phyloP scores from a whole-genome alignment of 306 rosid genomes.

The Carpinus fangiana region DNA sequence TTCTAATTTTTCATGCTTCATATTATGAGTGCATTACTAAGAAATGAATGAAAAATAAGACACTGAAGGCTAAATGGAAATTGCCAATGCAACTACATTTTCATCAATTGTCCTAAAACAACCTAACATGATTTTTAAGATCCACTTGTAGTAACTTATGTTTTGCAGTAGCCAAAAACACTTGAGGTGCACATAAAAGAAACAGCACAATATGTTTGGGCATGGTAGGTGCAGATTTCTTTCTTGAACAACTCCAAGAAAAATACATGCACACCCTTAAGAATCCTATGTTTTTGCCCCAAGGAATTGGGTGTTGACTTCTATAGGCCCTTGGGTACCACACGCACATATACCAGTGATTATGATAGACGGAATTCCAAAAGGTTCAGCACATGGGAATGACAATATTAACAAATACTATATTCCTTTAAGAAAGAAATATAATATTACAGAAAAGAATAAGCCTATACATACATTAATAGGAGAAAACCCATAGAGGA shows the following conservation, averaged over 20 bases:
- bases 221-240: slow-evolving; percentile 14
- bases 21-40: not conserved
- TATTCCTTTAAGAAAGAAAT: no score
- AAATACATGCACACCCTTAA: not conserved
- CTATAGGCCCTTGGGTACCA: not conserved
- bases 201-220: not conserved
- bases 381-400: not conserved
- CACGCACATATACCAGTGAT: not conserved
- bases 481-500: not conserved
- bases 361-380: not conserved
- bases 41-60: not conserved
- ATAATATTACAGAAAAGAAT: not conserved
- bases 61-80: not conserved
- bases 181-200: not conserved
- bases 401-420: no score
- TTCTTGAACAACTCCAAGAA: slow-evolving; percentile 17
- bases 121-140: not conserved
- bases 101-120: not conserved
- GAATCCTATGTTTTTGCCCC: no score
- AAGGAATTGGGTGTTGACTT: no score
- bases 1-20: not conserved
- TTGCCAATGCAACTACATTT: not conserved
- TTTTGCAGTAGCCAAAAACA: not conserved
- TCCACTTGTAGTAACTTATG: not conserved
- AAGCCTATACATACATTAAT: not conserved